Percentiles rank a stretch among this genome's conserved stretches.
Conservation (phyloP, 176 grass and related monocot species). For the Juncus effusus region DNA sequence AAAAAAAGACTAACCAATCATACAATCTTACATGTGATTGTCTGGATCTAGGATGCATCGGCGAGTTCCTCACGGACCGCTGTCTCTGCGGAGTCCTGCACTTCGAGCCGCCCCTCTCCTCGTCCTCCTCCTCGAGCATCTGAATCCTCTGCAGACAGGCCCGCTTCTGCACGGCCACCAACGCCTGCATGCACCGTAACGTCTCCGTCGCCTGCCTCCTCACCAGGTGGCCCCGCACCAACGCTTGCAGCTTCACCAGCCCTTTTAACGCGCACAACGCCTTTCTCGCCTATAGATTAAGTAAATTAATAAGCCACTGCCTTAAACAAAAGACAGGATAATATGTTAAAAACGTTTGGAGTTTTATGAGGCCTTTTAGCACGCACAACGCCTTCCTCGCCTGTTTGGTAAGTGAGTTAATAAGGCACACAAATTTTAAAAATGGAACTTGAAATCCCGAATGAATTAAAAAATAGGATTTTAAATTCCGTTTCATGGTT, state of each 20-base stretch:
- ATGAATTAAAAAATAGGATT: background rate
- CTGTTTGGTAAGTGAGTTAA: conserved; percentile 25
- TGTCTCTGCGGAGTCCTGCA: conserved; percentile 35
- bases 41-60: conserved; percentile 36
- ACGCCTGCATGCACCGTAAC: conserved; percentile 62
- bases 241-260: conserved; percentile 69
- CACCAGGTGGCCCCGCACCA: conserved; percentile 65
- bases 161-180: conserved; percentile 50
- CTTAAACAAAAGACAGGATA: background rate
- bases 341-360: conserved; percentile 42
- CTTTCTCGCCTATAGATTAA: conserved; percentile 54
- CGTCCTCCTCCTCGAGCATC: conserved; percentile 27
- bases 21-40: conserved; percentile 17
- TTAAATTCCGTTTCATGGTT: no score
- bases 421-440: no score
- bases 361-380: conserved; percentile 57
- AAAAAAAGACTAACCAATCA: no score
- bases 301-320: background rate
- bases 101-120: conserved; percentile 11
- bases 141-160: conserved; percentile 33
- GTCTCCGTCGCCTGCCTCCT: conserved; percentile 50
- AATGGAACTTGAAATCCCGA: no score
- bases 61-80: conserved; percentile 30
- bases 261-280: conserved; percentile 61
- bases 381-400: conserved; percentile 68